Evolutionary conservation across 495 filamentous ascomycete species (phyloP).

Genomic region (Trichoderma reesei): DNA sequence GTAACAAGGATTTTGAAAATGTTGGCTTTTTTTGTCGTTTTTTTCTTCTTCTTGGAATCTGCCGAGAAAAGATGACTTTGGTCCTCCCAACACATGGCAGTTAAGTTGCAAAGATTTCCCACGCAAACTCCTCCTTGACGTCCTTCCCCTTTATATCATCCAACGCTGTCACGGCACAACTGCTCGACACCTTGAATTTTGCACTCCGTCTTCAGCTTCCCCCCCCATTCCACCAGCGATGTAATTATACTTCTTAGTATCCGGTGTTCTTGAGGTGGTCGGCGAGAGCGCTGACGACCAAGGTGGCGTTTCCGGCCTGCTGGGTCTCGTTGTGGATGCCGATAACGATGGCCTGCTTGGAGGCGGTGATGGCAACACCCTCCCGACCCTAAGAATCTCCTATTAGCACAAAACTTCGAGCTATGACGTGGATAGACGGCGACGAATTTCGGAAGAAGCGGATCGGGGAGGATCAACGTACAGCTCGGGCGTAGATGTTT

Average conservation of each 20-base stretch:
- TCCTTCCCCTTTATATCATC: neutral
- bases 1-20: neutral
- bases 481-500: conserved; percentile 79
- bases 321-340: conserved; percentile 66
- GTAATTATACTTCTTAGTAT: too few relatives aligned
- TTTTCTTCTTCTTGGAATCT: too few relatives aligned
- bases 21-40: conserved; percentile 1
- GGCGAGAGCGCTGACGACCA: conserved; percentile 55
- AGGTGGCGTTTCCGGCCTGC: conserved; percentile 55
- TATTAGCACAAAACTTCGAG: neutral
- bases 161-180: neutral
- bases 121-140: neutral
- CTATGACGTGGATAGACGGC: neutral
- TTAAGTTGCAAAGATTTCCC: conserved; percentile 6
- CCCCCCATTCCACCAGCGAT: too few relatives aligned
- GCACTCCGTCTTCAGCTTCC: too few relatives aligned
- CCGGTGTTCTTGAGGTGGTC: conserved; percentile 64
- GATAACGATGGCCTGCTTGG: conserved; percentile 74
- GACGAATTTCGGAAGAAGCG: neutral
- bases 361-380: conserved; percentile 72
- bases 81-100: neutral
- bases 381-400: conserved; percentile 58
- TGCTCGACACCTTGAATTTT: neutral
- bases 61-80: neutral
- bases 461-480: conserved; percentile 28